Conservation (phyloP, 164 flowering plant species). For the Euptelea pleiosperma region DNA sequence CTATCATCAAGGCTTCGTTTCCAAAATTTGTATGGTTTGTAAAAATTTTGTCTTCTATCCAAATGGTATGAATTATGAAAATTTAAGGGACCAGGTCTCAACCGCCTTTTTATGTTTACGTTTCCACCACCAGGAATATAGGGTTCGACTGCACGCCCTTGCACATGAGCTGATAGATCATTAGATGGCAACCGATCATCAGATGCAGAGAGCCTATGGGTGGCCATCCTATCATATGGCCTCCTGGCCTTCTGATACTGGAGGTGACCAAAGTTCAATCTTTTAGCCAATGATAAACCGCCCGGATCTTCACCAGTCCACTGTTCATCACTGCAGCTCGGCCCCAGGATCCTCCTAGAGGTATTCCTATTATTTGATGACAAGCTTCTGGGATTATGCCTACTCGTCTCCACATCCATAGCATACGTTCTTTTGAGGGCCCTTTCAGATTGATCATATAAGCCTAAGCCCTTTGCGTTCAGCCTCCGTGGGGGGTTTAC, state of each 20-base stretch:
- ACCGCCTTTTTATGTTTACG: conserved; percentile 28
- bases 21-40: conserved; percentile 18
- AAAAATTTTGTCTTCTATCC: conserved; percentile 17
- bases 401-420: conserved; percentile 20
- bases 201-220: conserved; percentile 7
- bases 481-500: conserved; percentile 16
- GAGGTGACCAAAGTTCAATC: conserved; percentile 8
- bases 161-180: conserved; percentile 8
- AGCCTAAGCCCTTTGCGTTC: conserved; percentile 17
- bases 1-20: conserved; percentile 15
- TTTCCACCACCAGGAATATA: conserved; percentile 15
- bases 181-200: conserved; percentile 12
- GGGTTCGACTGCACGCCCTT: conserved; percentile 8
- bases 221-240: conserved; percentile 6
- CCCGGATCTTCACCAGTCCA: conserved; percentile 17
- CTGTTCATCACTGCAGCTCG: conserved; percentile 13
- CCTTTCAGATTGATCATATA: conserved; percentile 20
- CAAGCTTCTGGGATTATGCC: conserved; percentile 14
- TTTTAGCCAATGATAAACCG: conserved; percentile 14
- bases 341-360: conserved; percentile 16
- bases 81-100: conserved; percentile 29
- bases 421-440: conserved; percentile 15
- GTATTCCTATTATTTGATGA: conserved; percentile 18
- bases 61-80: conserved; percentile 12
- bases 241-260: conserved; percentile 13